A percentile compares a stretch with the other conserved stretches of the same genome.
phyloP scores from a whole-genome alignment of 1,284 basidiomycete species.

The Rugosomyces carneus region DNA sequence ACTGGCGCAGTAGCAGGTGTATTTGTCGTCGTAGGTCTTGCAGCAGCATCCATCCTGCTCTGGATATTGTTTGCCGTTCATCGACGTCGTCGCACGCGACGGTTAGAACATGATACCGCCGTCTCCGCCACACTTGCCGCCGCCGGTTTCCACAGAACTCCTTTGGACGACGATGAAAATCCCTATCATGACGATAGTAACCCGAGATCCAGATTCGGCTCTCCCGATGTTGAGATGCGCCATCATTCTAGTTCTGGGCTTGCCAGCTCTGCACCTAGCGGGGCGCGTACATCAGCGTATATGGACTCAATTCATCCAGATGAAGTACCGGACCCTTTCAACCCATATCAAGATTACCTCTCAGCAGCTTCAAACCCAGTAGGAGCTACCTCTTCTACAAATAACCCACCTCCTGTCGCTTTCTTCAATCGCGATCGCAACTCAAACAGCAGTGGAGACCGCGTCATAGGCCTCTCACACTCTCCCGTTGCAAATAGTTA shows the following conservation, averaged over 20 bases:
- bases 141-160: slow-evolving; percentile 55
- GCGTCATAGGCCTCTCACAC: slow-evolving; percentile 34
- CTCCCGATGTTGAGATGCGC: slow-evolving; percentile 26
- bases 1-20: slow-evolving; percentile 74
- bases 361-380: slow-evolving; percentile 23
- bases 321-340: slow-evolving; percentile 30
- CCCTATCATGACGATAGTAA: slow-evolving; percentile 25
- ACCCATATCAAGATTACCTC: slow-evolving; percentile 50
- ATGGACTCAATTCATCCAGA: slow-evolving; percentile 28
- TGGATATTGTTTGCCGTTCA: slow-evolving; percentile 68
- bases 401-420: slow-evolving; percentile 34
- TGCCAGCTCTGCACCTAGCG: slow-evolving; percentile 25
- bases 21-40: slow-evolving; percentile 70
- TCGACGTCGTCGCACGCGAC: slow-evolving; percentile 50
- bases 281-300: slow-evolving; percentile 27
- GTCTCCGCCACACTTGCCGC: slow-evolving; percentile 65
- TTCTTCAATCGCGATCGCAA: slow-evolving; percentile 34
- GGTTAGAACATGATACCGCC: slow-evolving; percentile 59
- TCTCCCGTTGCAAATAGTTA: slow-evolving; percentile 55
- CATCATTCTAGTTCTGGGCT: slow-evolving; percentile 32
- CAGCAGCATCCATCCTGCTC: slow-evolving; percentile 60
- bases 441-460: slow-evolving; percentile 28
- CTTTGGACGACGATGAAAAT: slow-evolving; percentile 63
- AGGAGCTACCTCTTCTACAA: slow-evolving; percentile 32
- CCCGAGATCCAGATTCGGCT: slow-evolving; percentile 22